A percentile compares a stretch with the other conserved stretches of the same genome.
phyloP scores from a whole-genome alignment of 345 rosid species.

The Populus tremula region DNA sequence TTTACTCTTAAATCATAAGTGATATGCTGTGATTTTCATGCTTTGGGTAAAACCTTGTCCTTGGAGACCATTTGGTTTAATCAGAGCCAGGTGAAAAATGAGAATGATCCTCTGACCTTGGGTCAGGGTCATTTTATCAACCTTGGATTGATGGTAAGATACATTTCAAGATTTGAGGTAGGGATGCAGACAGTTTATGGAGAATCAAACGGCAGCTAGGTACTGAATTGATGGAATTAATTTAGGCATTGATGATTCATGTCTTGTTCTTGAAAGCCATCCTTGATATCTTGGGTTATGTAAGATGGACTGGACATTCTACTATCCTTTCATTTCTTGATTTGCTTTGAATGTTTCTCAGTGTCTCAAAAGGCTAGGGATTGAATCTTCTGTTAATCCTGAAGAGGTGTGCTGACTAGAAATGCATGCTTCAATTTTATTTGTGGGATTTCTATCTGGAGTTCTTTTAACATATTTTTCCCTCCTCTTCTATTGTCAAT shows the following conservation, averaged over 20 bases:
- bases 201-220: background rate
- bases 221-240: background rate
- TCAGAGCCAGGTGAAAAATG: background rate
- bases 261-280: background rate
- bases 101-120: conserved; percentile 1
- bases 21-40: background rate
- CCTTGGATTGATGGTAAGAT: background rate
- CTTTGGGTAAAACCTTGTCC: background rate
- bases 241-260: background rate
- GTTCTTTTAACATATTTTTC: background rate
- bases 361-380: background rate
- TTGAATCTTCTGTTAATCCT: background rate
- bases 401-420: background rate
- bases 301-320: background rate
- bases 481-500: background rate
- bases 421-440: background rate
- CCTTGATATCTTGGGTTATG: background rate
- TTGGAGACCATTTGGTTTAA: background rate
- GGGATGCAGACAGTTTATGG: background rate
- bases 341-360: background rate
- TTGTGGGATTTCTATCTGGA: background rate
- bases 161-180: background rate
- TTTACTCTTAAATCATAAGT: background rate
- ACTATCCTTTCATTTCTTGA: background rate
- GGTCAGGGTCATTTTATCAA: background rate